These are phyloP conservation scores for Candida tunisiensis DNA, from an alignment of 1,139 yeast genomes.

Conservation along the genomic window DNA sequence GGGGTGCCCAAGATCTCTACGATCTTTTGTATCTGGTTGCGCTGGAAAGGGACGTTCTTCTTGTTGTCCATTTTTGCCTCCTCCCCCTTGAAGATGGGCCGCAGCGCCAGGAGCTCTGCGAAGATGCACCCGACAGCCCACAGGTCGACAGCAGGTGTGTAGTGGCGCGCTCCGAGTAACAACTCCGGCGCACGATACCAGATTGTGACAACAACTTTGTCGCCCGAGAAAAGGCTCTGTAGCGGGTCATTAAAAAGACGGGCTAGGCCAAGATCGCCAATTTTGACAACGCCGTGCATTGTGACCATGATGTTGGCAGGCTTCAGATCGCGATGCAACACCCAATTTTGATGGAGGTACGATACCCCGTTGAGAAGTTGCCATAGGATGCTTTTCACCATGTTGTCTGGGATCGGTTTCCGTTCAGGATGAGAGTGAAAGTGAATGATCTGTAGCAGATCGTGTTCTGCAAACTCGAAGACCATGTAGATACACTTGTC, in stretches of 20 bases:
- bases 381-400: conserved; percentile 75
- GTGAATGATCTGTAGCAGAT: conserved; percentile 80
- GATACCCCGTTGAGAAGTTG: conserved; percentile 86
- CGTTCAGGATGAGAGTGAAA: conserved; percentile 84
- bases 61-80: conserved; percentile 84
- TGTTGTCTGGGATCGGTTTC: conserved; percentile 57
- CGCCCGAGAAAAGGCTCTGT: conserved; percentile 84
- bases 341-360: conserved; percentile 89
- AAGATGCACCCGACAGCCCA: conserved; percentile 98
- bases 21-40: conserved; percentile 79
- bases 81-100: conserved; percentile 95
- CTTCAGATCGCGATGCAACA: conserved; percentile 83
- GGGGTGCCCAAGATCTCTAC: conserved; percentile 89
- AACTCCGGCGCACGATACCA: conserved; percentile 98
- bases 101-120: conserved; percentile 72
- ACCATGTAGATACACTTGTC: conserved; percentile 88
- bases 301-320: conserved; percentile 98
- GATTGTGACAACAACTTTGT: conserved; percentile 93
- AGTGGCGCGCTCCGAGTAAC: conserved; percentile 78
- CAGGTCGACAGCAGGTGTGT: conserved; percentile 84
- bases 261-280: conserved; percentile 93
- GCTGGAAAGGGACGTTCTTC: conserved; percentile 85
- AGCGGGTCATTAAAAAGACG: conserved; percentile 78
- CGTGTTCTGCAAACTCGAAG: conserved; percentile 92
- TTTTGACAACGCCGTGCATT: conserved; percentile 72